Evolutionary conservation across 495 filamentous ascomycete genomes (phyloP).

Genomic region (Hamigera avellanea): DNA sequence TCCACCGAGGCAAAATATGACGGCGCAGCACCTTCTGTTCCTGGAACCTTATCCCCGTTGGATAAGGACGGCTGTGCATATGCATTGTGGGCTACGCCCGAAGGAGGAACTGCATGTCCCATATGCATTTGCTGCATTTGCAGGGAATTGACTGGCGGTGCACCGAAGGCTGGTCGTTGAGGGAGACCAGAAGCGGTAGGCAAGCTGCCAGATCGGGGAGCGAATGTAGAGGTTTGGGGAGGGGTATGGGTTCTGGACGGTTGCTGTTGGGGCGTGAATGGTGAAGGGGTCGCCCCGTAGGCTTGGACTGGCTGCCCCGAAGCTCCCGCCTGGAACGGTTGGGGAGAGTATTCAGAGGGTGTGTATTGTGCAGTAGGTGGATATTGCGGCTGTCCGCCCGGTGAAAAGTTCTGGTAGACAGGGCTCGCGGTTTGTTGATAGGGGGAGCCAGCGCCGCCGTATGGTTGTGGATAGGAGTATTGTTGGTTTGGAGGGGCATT

Average conservation of each 20-base stretch:
- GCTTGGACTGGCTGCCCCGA: slow-evolving; percentile 13
- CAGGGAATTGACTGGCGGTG: slow-evolving; percentile 42
- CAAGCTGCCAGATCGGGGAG: slow-evolving; percentile 37
- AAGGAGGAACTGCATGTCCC: slow-evolving; percentile 33
- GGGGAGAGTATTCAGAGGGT: slow-evolving; percentile 32
- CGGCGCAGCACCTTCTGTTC: slow-evolving; percentile 9
- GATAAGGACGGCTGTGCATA: slow-evolving; percentile 22
- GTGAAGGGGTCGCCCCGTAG: slow-evolving; percentile 20
- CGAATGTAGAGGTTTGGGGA: slow-evolving; percentile 22
- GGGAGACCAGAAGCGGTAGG: slow-evolving; percentile 49
- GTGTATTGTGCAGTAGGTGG: slow-evolving; percentile 22
- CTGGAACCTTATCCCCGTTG: slow-evolving; percentile 26
- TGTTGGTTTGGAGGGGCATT: slow-evolving; percentile 11
- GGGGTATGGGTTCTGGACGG: slow-evolving; percentile 29
- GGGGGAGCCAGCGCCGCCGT: slow-evolving; percentile 24
- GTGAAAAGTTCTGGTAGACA: slow-evolving; percentile 27
- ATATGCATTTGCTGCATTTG: slow-evolving; percentile 57
- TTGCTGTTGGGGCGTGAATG: slow-evolving; percentile 25
- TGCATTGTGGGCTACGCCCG: slow-evolving; percentile 4
- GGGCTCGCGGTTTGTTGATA: slow-evolving; percentile 33
- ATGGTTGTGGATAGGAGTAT: slow-evolving; percentile 26
- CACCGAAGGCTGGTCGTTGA: slow-evolving; percentile 49
- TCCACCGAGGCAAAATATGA: slow-evolving; percentile 44
- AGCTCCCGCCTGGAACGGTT: slow-evolving; percentile 21
- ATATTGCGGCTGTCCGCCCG: slow-evolving; percentile 19